Conservation (phyloP, 2,329 filamentous ascomycete species). For the Metarhizium guizhouense region DNA sequence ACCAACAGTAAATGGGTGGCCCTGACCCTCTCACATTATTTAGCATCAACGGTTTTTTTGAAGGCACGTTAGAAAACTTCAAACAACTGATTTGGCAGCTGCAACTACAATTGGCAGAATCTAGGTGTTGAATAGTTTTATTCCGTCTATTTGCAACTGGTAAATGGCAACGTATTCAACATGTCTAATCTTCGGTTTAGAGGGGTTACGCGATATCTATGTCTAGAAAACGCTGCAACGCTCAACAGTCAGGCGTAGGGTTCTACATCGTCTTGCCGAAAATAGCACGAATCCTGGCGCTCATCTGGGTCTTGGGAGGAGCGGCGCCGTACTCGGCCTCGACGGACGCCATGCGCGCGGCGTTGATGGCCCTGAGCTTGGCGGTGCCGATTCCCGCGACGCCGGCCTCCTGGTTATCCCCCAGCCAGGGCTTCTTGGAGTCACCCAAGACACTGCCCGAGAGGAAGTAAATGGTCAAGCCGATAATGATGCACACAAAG, state of each 20-base stretch:
- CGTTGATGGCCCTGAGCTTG: constrained; percentile 62
- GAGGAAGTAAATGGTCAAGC: constrained; percentile 80
- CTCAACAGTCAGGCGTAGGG: not conserved
- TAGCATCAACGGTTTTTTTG: no score
- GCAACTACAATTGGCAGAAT: not conserved
- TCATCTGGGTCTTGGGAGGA: not conserved
- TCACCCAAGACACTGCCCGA: constrained; percentile 77
- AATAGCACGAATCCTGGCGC: not conserved
- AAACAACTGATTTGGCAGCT: no score
- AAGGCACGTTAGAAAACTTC: no score
- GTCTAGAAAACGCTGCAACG: not conserved
- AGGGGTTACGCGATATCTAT: not conserved
- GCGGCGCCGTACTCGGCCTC: constrained; percentile 19
- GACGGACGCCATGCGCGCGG: constrained; percentile 33
- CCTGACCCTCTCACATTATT: no score
- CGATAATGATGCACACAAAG: constrained; percentile 84
- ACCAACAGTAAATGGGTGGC: no score
- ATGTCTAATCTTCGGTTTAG: not conserved
- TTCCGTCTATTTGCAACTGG: not conserved
- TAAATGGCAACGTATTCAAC: not conserved
- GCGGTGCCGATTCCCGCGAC: constrained; percentile 77
- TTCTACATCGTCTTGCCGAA: constrained; percentile 1
- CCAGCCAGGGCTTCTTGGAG: constrained; percentile 90
- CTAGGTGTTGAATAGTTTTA: not conserved
- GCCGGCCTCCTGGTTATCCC: constrained; percentile 73